These are phyloP conservation scores for Brassica nigra DNA, from an alignment of 345 rosid species.

Conservation along the genomic window DNA sequence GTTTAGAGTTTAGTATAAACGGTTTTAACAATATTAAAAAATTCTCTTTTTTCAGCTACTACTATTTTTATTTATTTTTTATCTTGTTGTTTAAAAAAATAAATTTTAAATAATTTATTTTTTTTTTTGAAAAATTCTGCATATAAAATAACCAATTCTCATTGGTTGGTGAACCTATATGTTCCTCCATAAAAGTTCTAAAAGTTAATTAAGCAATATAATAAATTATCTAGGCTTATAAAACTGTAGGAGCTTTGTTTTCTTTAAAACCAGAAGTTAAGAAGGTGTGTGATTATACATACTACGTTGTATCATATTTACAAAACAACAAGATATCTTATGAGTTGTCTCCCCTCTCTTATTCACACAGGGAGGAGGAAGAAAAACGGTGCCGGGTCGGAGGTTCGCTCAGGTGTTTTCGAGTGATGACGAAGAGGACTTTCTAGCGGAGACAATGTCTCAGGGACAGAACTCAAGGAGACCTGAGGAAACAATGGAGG, in stretches of 20 bases:
- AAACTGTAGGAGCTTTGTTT: background rate
- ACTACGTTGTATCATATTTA: background rate
- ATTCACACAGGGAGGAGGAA: background rate
- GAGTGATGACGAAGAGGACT: background rate
- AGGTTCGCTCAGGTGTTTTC: background rate
- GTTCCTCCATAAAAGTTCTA: background rate
- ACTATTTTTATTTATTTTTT: no score
- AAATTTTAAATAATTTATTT: no score
- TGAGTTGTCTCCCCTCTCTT: background rate
- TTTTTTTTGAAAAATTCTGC: no score
- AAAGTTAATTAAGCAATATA: background rate
- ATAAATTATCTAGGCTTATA: background rate
- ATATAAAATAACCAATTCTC: no score
- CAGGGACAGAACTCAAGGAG: constrained; percentile 17
- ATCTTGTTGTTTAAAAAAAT: no score
- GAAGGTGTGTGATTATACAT: background rate
- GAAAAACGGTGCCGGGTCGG: background rate
- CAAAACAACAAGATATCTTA: background rate
- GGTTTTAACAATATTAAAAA: no score
- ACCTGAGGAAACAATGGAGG: background rate
- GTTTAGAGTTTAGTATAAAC: no score
- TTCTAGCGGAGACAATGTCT: constrained; percentile 33
- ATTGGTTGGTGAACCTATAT: background rate
- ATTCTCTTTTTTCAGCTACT: no score
- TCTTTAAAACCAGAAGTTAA: background rate